Evolutionary conservation across 2,329 filamentous ascomycete species (phyloP), one percentile per base, ranked within the genome.

Genomic region (Paecilomyces niveus): DNA sequence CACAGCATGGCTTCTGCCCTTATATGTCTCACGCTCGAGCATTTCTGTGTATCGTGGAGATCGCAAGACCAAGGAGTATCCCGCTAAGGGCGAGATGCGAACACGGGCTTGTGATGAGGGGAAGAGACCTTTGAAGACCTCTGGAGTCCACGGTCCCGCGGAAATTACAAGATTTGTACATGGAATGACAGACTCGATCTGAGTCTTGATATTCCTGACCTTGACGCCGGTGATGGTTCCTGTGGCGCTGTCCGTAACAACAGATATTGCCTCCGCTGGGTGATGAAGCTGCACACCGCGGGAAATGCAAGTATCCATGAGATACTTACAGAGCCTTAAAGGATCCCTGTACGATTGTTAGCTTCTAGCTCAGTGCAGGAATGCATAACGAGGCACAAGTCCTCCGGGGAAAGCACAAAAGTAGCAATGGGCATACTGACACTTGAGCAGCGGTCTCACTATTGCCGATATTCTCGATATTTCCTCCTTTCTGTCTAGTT

Each of bases 131-230:
- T 74, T 64, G 68, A 90, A 88, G n/a, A 90, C 84, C 32, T 74
- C 73, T 0, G 84, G 80, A 0, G 88, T 88, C 89, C 90, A 93
- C 2, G 85, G 82, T 2, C 89, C 89, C 0, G 88, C 83, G 0
- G 87, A 76, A 60, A 93, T 80, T 15, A 92, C 75, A 24, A 93
- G 70, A 10, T 83, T 82, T 0, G 81, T 83, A 66, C 88, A 90
- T 0, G 85, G 80, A 2, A 92, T 58, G 0, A 32, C 66, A 6
- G 58, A 66, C 53, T 67, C 63, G 2, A 57, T 57, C 6, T 67
- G 62, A 2, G 68, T 66, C 24, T 58, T 65, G 1, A 74, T 73
- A 58, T 79, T 75, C 9, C 76, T 65, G 2, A 89, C 76, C 26
- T 77, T 74, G 13, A 89, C 71, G 32, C 78, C 79, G 1, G 78